Evolutionary conservation across 371 early-diverging fungal genomes (phyloP), one percentile per base, ranked within the genome.

Genomic region (Mortierella polycephala): DNA sequence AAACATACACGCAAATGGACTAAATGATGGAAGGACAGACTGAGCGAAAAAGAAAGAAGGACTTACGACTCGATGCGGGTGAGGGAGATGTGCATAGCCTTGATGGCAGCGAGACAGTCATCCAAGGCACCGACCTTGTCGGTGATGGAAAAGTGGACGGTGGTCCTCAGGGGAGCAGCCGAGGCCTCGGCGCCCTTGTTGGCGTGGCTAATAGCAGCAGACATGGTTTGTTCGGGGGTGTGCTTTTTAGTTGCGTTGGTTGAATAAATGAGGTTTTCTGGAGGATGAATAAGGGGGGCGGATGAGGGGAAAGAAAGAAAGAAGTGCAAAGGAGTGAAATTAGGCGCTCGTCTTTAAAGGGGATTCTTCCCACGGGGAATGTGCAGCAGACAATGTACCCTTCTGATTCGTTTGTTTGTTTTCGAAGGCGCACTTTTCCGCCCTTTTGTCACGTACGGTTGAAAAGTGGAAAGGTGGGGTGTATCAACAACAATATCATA

Each of bases 71-170:
- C 98, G 80, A 98, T 98, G 52, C 95, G 91, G 18, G 93, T 94
- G 81, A 98, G 86, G 13, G 95, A 95, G 67, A 97, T 88, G 60
- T 89, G 85, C 75, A 91, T 86, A 8, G 86, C 79, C 65, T 92
- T 90, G 66, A 98, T 87, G 49, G 89, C 87, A 23, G 85, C 74
- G 39, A 98, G 88, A 57, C 96, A 93, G 67, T 91, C 88, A 67
- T 96, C 96, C 37, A 97, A 87, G 11, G 92, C 91, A 7, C 97
- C 98, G 13, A 96, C 91, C 74, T 88, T 82, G 82, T 98, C 98
- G 21, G 74, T 80, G 64, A 98, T 92, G 39, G 95, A 90, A 79
- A 98, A 95, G 74, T 90, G 86, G 64, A 95, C 42, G 53, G 79
- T 72, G 53, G 79, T 68, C 79, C 72, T 79, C 63, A 68, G 45